phyloP scores from a whole-genome alignment of 2,329 filamentous ascomycete genomes.

The Escovopsis sp. region DNA sequence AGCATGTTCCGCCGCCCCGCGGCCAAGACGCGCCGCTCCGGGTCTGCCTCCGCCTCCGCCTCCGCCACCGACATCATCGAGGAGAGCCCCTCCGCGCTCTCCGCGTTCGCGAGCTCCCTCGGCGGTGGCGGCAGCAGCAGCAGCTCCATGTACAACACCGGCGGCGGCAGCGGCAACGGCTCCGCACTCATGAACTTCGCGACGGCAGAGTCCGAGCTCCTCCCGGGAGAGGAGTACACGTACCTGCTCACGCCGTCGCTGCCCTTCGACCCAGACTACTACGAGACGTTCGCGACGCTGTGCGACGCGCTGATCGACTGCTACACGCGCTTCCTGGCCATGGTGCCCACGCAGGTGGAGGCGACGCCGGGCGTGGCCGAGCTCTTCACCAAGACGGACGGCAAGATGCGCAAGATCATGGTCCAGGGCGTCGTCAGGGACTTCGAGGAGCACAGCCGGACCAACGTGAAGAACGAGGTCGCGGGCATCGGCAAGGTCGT shows the following conservation, averaged over 20 bases:
- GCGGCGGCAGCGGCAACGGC: constrained; percentile 16
- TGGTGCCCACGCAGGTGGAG: constrained; percentile 61
- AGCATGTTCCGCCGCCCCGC: constrained; percentile 64
- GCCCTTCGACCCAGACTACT: constrained; percentile 94
- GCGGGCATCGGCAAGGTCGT: constrained; percentile 79
- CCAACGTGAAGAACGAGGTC: constrained; percentile 64
- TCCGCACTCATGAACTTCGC: constrained; percentile 39
- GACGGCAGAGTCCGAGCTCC: constrained; percentile 47
- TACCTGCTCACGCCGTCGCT: constrained; percentile 81
- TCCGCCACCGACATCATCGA: constrained; percentile 19
- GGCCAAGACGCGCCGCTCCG: constrained; percentile 40
- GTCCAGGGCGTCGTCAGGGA: constrained; percentile 77
- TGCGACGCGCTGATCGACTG: constrained; percentile 92
- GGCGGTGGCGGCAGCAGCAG: too few relatives aligned
- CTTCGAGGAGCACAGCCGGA: constrained; percentile 76
- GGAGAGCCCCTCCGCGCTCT: constrained; percentile 7
- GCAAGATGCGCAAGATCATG: constrained; percentile 73
- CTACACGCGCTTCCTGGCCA: constrained; percentile 61
- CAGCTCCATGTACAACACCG: not conserved
- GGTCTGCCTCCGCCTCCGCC: constrained; percentile 31
- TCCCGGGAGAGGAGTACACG: constrained; percentile 74
- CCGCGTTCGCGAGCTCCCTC: not conserved
- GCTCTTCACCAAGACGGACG: constrained; percentile 79
- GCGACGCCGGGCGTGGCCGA: constrained; percentile 61
- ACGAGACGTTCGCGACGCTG: constrained; percentile 87